A percentile compares a stretch with the other conserved stretches of the same genome.
phyloP scores from a whole-genome alignment of 768 basidiomycete species.

The Tulasnella calospora region DNA sequence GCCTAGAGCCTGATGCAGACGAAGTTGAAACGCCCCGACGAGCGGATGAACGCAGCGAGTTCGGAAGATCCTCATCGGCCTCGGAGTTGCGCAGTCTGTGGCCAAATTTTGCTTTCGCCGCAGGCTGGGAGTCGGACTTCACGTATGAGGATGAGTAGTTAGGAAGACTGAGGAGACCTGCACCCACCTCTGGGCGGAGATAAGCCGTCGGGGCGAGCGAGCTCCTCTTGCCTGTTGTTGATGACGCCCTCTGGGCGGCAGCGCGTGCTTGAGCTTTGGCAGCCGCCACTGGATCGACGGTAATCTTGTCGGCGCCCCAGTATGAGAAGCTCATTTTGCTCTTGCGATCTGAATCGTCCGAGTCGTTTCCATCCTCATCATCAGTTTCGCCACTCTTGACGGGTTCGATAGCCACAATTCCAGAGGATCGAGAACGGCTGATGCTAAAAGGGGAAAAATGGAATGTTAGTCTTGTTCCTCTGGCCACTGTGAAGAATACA shows the following conservation, averaged over 20 bases:
- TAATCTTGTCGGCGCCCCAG: constrained; percentile 89
- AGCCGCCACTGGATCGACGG: constrained; percentile 61
- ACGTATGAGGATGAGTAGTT: constrained; percentile 26
- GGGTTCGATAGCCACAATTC: constrained; percentile 53
- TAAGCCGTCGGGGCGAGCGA: constrained; percentile 52
- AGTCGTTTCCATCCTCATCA: constrained; percentile 54
- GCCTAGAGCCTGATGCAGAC: constrained; percentile 19
- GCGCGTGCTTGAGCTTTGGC: constrained; percentile 8
- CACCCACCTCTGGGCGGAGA: constrained; percentile 35
- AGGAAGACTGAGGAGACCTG: constrained; percentile 23
- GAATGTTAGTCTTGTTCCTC: not conserved
- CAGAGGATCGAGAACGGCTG: constrained; percentile 53
- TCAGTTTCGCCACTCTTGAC: constrained; percentile 51
- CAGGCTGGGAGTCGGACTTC: constrained; percentile 50
- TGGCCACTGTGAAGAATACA: constrained; percentile 35
- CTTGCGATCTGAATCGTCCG: constrained; percentile 82
- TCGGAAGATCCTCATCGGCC: constrained; percentile 32
- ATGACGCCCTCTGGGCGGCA: constrained; percentile 40
- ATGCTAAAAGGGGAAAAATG: constrained; percentile 35
- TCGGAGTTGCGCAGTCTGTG: constrained; percentile 70
- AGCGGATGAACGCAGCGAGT: constrained; percentile 32
- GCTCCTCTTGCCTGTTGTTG: constrained; percentile 43
- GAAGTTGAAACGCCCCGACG: constrained; percentile 45
- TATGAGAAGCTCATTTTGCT: constrained; percentile 94
- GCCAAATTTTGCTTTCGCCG: constrained; percentile 91